Evolutionary conservation across 208 protist genomes (phyloP), one percentile per base, ranked within the genome.

Genomic region (Acanthamoeba healyi): DNA sequence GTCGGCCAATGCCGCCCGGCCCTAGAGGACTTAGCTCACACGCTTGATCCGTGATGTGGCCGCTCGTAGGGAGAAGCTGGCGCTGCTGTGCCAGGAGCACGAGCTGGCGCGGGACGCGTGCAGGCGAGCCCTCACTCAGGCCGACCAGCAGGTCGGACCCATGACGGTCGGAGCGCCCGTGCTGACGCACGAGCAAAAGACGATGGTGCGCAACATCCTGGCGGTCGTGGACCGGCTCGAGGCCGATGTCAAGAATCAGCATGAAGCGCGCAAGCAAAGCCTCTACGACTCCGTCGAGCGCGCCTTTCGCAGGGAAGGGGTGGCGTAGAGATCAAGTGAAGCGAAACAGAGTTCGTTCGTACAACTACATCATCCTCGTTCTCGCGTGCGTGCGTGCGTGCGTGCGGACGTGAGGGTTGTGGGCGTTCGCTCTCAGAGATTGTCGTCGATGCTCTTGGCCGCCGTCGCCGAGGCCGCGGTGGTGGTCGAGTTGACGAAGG

Each of bases 1-100:
- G 54, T 61, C 22, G 58, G n/a, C 58, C n/a, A 5, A 26, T 17
- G 15, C 44, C 12, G 7, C 44, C 12, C 44, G 44, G 12, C 7
- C 44, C 44, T 56, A 2, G 49, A 7, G 4, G 44, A 51, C 46
- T 10, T 10, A 10, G 17, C 46, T 51, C 19, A 0, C 51, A n/a
- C 51, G 26, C 51, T 49, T 12, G 44, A 49, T 12, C 44, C 44
- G 51, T 22, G 12, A 12, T 10, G 0, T 10, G 1, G 51, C 51
- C 14, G 44, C 34, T 0, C 34, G 12, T 24, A 79, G 70, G 38
- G 70, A 79, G 70, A 79, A 79, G 36, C 70, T 79, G 70, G 70
- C 70, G 12, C 70, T 79, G 34, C 38, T 79, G 70, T 79, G 70
- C 70, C 70, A 79, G 22, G 70, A 79, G 70, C 70, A 79, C 70